Conservation (phyloP, 805 yeast genomes). For the Candida anglica region DNA sequence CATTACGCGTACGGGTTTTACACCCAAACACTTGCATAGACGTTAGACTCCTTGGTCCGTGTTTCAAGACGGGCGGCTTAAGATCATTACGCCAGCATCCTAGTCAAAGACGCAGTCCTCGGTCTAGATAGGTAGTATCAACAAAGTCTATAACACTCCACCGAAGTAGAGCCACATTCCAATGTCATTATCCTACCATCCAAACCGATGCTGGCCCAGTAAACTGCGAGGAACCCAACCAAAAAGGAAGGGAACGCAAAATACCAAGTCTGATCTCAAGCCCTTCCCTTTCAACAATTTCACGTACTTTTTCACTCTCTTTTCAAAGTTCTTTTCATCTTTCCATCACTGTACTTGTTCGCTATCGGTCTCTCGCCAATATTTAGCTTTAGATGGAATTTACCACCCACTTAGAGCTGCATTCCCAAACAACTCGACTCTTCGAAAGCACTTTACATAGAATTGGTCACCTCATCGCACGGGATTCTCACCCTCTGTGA, state of each 20-base stretch:
- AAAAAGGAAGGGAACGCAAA: no score
- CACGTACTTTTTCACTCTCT: conserved; percentile 44
- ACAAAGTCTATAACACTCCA: no score
- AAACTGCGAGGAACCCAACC: no score
- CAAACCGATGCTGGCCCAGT: no score
- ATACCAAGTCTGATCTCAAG: conserved; percentile 35
- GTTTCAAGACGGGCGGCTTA: no score
- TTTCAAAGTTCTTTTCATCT: conserved; percentile 43
- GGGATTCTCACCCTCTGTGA: conserved; percentile 43
- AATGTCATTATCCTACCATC: conserved; percentile 33
- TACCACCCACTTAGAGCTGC: conserved; percentile 38
- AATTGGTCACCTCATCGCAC: conserved; percentile 25
- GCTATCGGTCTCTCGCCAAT: conserved; percentile 47
- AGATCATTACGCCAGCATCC: no score
- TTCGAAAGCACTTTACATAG: conserved; percentile 27
- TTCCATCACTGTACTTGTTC: conserved; percentile 45
- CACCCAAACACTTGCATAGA: background rate
- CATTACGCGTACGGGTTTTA: background rate
- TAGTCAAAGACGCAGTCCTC: conserved; percentile 34
- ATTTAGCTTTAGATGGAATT: conserved; percentile 42
- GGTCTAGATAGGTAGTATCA: conserved; percentile 17
- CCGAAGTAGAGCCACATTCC: no score
- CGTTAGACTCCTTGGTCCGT: no score
- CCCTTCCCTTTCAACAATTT: conserved; percentile 44
- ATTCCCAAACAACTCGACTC: conserved; percentile 39